Evolutionary conservation across 352 stramenopile species (phyloP), one percentile per base, ranked within the genome.

Genomic region (Globisporangium canariense): DNA sequence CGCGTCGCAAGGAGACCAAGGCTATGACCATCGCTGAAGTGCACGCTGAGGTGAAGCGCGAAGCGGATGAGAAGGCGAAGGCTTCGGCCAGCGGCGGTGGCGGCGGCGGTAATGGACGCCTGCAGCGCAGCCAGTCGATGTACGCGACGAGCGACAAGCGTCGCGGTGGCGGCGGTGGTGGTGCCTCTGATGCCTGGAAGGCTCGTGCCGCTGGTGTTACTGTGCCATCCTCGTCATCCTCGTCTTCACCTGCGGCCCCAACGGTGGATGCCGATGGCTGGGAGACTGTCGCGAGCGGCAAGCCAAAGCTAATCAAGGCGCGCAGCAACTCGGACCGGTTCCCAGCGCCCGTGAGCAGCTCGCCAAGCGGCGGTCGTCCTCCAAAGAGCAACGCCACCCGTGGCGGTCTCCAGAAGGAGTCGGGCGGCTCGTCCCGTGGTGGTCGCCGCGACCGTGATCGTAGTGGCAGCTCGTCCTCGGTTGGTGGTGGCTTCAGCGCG

Each of bases 11-110:
- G 65, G 86, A 94, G 69, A 82, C 80, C 14, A 92, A 92, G 72
- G 86, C 86, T 16, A 94, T 90, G 81, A 94, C 86, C 3, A 91
- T 94, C 43, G 86, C 86, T 36, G 70, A 94, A 50, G 78, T 94
- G 49, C 85, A 93, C 58, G 85, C 82, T 10, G 82, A 93, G 45
- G 79, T 77, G 5, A 84, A 82, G 22, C 81, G 83, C 30, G 85
- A 94, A 62, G 85, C 70, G 0, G 84, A 86, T 65, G 80, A 77
- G 50, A 94, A 92, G 74, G 81, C 83, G 20, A 78, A 80, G 38
- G 74, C 77, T 2, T 78, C 66, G 50, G 58, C 61, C 2, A 75
- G 78, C 32, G 57, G 60, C 45, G 57, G 62, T 46, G 49, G 62
- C 14, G 58, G 67, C 58, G 56, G 66, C n/a, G 60, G 67, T 54